A percentile compares a stretch with the other conserved stretches of the same genome.
Evolutionary conservation across 2,329 filamentous ascomycete species (phyloP).

Genomic region (Tolypocladium cylindrosporum): DNA sequence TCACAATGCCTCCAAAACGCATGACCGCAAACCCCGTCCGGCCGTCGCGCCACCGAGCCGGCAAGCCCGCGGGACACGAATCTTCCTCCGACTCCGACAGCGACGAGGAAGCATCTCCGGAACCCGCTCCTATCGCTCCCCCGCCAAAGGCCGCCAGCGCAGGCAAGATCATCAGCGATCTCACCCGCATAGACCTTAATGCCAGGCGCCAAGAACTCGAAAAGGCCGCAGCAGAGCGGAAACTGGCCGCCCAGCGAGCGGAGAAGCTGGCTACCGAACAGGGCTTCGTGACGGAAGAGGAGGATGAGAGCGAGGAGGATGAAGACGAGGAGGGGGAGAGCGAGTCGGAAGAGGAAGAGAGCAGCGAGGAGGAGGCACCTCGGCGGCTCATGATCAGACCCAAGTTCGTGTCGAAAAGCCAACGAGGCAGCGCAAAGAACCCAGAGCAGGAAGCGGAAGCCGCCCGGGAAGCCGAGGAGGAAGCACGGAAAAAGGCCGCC

Average conservation of each 20-base stretch:
- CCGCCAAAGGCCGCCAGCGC: slow-evolving; percentile 49
- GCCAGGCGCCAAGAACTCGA: slow-evolving; percentile 34
- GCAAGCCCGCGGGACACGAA: slow-evolving; percentile 56
- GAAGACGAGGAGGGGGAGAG: slow-evolving; percentile 28
- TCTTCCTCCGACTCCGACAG: slow-evolving; percentile 44
- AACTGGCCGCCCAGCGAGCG: slow-evolving; percentile 37
- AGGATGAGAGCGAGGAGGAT: slow-evolving; percentile 29
- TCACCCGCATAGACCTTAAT: slow-evolving; percentile 42
- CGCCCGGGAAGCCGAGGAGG: slow-evolving; percentile 40
- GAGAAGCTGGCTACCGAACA: slow-evolving; percentile 46
- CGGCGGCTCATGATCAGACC: slow-evolving; percentile 49
- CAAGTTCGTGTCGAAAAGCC: slow-evolving; percentile 52
- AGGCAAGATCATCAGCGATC: slow-evolving; percentile 43
- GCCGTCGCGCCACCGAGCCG: slow-evolving; percentile 74
- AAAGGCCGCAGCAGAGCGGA: slow-evolving; percentile 31
- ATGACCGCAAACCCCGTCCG: slow-evolving; percentile 88
- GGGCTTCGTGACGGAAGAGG: slow-evolving; percentile 52
- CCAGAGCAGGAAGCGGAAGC: slow-evolving; percentile 23
- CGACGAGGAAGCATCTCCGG: slow-evolving; percentile 26
- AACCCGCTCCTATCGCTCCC: slow-evolving; percentile 31
- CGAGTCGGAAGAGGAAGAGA: slow-evolving; percentile 32
- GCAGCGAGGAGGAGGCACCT: slow-evolving; percentile 45
- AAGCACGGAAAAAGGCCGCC: slow-evolving; percentile 56
- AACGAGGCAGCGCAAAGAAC: slow-evolving; percentile 28
- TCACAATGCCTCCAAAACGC: slow-evolving; percentile 58